Evolutionary conservation across 139 green algal genomes (phyloP), one percentile per base, ranked within the genome.

Genomic region (Nannochloris sp.): DNA sequence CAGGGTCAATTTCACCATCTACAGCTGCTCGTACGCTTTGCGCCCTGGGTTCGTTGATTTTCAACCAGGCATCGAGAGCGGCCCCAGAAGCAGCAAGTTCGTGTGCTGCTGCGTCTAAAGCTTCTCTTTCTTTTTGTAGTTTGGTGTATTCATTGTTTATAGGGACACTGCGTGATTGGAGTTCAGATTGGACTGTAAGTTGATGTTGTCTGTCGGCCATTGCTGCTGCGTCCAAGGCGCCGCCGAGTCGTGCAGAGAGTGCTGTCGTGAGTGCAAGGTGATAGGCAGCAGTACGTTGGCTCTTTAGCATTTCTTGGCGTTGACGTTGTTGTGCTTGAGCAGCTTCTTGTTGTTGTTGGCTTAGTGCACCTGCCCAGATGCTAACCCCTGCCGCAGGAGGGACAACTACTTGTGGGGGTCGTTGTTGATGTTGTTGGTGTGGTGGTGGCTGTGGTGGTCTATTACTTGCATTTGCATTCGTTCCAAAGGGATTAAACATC

Each of bases 11-110:
- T 4, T 29, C n/a, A 5, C 59, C 59, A 12, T n/a, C 8, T 13
- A 34, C 25, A 25, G 10, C 59, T 32, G 14, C 6, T 48, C 32
- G 29, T 25, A 65, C 13, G 13, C 32, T 14, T 0, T 55, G 4
- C 35, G 34, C 24, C 29, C 39, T 65, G 32, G 30, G 59, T 39
- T 65, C 59, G 1, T 65, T 35, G 12, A 13, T 13, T 24, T 19
- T n/a, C 32, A 65, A 65, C 59, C 59, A 65, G 4, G 27, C 24
- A 35, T 65, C 59, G 8, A 65, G 34, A 34, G 9, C 9, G 9
- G 12, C 48, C 9, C 48, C 48, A 12, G 48, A 9, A 12, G 48
- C 27, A 36, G 9, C 9, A 19, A 59, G 12, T 12, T 59, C 9
- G 48, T 12, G 9, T 19, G 48, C 48, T 59, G 48, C 48, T 19